Conservation (phyloP, 2,329 filamentous ascomycete genomes). For the Penicillium polonicum region DNA sequence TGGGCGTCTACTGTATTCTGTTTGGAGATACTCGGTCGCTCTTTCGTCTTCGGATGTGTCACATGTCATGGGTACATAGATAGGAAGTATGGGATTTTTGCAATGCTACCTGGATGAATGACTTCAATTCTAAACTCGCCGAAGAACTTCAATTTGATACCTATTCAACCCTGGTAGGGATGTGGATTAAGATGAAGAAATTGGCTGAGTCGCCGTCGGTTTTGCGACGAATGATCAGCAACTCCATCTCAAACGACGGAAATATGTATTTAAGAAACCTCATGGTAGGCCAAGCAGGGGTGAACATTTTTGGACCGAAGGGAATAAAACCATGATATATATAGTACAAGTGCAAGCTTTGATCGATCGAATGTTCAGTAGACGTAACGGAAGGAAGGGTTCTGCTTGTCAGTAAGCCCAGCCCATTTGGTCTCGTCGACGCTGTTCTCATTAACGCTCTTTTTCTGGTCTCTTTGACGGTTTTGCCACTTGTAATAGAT, state of each 20-base stretch:
- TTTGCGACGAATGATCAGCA: background rate
- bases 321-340: background rate
- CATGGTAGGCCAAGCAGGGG: background rate
- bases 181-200: background rate
- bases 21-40: background rate
- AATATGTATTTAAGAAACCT: background rate
- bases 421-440: slow-evolving; percentile 31
- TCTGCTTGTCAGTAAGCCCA: slow-evolving; percentile 38
- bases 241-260: background rate
- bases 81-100: background rate
- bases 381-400: slow-evolving; percentile 34
- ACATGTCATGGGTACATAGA: background rate
- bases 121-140: too few species aligned
- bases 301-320: background rate
- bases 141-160: background rate
- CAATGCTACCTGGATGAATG: background rate
- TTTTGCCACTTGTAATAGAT: slow-evolving; percentile 35
- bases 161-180: background rate
- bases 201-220: background rate
- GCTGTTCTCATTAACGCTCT: slow-evolving; percentile 17
- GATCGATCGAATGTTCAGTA: slow-evolving; percentile 26
- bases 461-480: slow-evolving; percentile 23
- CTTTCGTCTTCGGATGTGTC: background rate
- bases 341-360: background rate
- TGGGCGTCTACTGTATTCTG: background rate